phyloP scores from a whole-genome alignment of 2,329 filamentous ascomycete species.

The Aureobasidium sp. region DNA sequence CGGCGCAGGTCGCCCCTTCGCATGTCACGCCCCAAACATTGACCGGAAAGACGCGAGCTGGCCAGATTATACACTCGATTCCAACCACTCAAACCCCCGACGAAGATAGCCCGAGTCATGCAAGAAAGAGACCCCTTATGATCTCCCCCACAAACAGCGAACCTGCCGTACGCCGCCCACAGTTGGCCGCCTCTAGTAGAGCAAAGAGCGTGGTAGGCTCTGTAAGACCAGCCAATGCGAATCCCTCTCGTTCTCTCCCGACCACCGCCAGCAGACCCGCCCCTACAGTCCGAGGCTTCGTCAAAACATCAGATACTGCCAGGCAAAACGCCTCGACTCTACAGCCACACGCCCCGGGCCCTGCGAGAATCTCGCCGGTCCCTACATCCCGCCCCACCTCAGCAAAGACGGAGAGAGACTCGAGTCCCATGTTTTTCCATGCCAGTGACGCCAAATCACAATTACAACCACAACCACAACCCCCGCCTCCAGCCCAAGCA shows the following conservation, averaged over 20 bases:
- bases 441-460: conserved; percentile 62
- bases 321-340: neutral
- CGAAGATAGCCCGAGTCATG: conserved; percentile 39
- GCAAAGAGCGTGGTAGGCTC: conserved; percentile 28
- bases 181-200: conserved; percentile 15
- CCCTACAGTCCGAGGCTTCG: conserved; percentile 8
- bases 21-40: conserved; percentile 76
- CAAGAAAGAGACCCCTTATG: conserved; percentile 24
- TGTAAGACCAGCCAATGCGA: neutral
- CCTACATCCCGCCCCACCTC: neutral
- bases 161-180: neutral
- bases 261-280: neutral
- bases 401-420: neutral
- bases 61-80: conserved; percentile 47
- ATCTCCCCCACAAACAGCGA: conserved; percentile 24
- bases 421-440: conserved; percentile 63
- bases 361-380: neutral
- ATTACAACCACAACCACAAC: conserved; percentile 22
- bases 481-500: conserved; percentile 22
- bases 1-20: conserved; percentile 33
- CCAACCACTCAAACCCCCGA: conserved; percentile 38
- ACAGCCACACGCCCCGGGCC: neutral
- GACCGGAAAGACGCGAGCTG: conserved; percentile 53
- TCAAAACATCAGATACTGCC: neutral
- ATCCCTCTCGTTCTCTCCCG: neutral